A percentile compares a stretch with the other conserved stretches of the same genome.
Conservation (phyloP, 2,329 filamentous ascomycete species). For the Diaporthe citri region DNA sequence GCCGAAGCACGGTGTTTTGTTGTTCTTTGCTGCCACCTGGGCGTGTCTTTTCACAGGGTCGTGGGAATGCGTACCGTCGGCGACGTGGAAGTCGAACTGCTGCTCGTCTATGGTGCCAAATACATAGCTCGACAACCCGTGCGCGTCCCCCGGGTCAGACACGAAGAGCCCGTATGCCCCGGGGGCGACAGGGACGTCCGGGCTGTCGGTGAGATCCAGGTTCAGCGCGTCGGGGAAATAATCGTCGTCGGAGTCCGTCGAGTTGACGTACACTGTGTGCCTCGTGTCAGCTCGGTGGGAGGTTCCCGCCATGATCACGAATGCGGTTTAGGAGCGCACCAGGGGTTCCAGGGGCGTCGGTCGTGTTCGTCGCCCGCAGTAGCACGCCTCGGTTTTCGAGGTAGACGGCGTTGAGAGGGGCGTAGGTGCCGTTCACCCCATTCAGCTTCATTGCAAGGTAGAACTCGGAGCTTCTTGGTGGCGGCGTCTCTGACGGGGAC, state of each 20-base stretch:
- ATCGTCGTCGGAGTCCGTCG: background rate
- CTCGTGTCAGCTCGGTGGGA: background rate
- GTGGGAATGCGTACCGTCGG: constrained; percentile 13
- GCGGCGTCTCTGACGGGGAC: background rate
- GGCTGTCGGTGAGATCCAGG: constrained; percentile 29
- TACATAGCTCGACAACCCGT: background rate
- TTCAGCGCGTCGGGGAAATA: constrained; percentile 13
- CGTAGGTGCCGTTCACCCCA: background rate
- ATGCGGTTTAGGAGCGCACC: background rate
- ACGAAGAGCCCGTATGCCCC: constrained; percentile 28
- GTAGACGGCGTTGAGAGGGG: constrained; percentile 21
- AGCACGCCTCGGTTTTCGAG: constrained; percentile 5
- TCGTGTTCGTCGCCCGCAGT: background rate
- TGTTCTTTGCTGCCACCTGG: too few relatives aligned
- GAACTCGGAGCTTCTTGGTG: constrained; percentile 20
- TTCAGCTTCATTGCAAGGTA: constrained; percentile 29
- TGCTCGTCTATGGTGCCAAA: constrained; percentile 9
- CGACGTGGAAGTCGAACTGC: constrained; percentile 30
- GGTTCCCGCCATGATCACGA: too few relatives aligned
- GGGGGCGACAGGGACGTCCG: background rate
- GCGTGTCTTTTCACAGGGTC: too few relatives aligned
- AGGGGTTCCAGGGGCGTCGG: background rate
- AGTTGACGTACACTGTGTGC: constrained; percentile 32
- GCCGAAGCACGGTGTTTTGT: background rate
- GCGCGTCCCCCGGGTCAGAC: constrained; percentile 9